Conservation (phyloP, 2,329 filamentous ascomycete species). For the Chrysoporthe cubensis region DNA sequence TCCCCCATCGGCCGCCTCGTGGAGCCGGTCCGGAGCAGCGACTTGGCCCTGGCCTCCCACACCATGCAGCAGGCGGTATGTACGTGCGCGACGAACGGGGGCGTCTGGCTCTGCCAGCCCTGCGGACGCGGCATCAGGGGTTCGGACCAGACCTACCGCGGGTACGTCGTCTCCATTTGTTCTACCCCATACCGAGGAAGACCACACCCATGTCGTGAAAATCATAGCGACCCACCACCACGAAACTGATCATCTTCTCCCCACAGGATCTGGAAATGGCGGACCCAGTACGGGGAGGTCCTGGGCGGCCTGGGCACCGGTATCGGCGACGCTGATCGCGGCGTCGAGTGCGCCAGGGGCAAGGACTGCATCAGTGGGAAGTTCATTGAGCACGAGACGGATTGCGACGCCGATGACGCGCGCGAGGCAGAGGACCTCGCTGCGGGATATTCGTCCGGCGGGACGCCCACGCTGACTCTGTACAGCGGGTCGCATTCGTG, state of each 20-base stretch:
- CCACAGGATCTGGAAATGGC: conserved; percentile 81
- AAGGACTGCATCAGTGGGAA: conserved; percentile 74
- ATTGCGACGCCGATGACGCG: conserved; percentile 80
- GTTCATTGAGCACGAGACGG: conserved; percentile 81
- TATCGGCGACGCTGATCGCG: conserved; percentile 85
- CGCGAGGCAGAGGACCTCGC: conserved; percentile 46
- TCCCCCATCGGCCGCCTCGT: conserved; percentile 66
- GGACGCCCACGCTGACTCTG: conserved; percentile 21
- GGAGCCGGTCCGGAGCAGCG: conserved; percentile 48
- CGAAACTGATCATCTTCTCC: conserved; percentile 10
- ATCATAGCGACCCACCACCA: conserved; percentile 3
- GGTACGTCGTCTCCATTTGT: conserved; percentile 42
- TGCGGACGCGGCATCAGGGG: conserved; percentile 75
- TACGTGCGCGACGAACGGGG: conserved; percentile 52
- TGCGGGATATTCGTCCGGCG: conserved; percentile 19
- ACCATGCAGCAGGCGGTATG: conserved; percentile 61
- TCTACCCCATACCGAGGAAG: background rate
- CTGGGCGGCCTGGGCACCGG: conserved; percentile 82
- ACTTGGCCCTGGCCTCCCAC: conserved; percentile 54
- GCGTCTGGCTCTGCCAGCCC: conserved; percentile 83
- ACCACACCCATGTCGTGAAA: background rate
- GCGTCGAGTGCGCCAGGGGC: conserved; percentile 85
- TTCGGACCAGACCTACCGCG: conserved; percentile 62
- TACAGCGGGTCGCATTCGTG: conserved; percentile 29
- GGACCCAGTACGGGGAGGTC: conserved; percentile 80